Conservation (phyloP, 805 yeast species). For the Phaffomyces antillensis region DNA sequence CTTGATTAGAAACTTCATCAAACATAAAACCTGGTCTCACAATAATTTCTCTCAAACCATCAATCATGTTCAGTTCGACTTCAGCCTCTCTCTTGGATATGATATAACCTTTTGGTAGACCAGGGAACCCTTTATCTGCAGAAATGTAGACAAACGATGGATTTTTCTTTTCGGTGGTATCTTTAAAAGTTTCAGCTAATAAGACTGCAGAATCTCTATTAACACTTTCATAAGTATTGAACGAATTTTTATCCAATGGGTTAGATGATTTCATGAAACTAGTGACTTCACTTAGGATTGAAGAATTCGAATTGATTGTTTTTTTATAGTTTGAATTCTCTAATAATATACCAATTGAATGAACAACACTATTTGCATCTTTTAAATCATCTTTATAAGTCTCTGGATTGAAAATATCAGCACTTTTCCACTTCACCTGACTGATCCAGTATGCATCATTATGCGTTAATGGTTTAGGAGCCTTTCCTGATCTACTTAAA, state of each 20-base stretch:
- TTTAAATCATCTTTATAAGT: constrained; percentile 43
- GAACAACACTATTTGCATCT: constrained; percentile 64
- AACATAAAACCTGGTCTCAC: constrained; percentile 82
- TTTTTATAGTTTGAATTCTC: constrained; percentile 66
- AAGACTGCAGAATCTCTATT: constrained; percentile 65
- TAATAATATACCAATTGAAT: constrained; percentile 70
- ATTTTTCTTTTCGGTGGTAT: constrained; percentile 18
- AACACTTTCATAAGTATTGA: constrained; percentile 50
- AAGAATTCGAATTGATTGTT: constrained; percentile 26
- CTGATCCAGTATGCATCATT: constrained; percentile 41
- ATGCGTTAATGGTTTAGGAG: constrained; percentile 30
- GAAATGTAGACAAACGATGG: constrained; percentile 68
- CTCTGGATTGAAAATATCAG: constrained; percentile 59
- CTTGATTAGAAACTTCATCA: constrained; percentile 37
- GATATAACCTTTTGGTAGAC: constrained; percentile 65
- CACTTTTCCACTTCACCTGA: constrained; percentile 59
- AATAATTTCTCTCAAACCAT: constrained; percentile 51
- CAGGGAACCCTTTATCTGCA: constrained; percentile 67
- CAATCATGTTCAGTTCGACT: constrained; percentile 37
- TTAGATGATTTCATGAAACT: constrained; percentile 45
- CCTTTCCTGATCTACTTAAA: constrained; percentile 49
- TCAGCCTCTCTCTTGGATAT: constrained; percentile 77
- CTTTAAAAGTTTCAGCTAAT: constrained; percentile 48
- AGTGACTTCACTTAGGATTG: constrained; percentile 28
- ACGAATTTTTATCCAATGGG: constrained; percentile 41